Conservation (phyloP, 1,139 yeast genomes). For the Nakaseomyces glabratus region DNA sequence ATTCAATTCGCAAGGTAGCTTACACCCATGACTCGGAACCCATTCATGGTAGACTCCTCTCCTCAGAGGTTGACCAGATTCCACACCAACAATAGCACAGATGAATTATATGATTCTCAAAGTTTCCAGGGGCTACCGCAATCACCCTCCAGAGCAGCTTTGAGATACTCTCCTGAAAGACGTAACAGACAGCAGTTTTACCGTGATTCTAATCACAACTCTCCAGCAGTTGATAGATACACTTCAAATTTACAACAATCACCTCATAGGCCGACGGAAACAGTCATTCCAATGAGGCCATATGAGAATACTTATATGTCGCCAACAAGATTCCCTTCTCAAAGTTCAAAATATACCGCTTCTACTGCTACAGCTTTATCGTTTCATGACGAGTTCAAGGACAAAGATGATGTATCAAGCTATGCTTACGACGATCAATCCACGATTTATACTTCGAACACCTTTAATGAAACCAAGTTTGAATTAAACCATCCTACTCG, state of each 20-base stretch:
- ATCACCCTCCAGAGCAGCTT: conserved; percentile 41
- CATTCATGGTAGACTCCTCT: conserved; percentile 28
- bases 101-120: conserved; percentile 18
- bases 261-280: conserved; percentile 49
- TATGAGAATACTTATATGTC: conserved; percentile 11
- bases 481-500: conserved; percentile 42
- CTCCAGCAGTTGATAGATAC: conserved; percentile 30
- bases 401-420: conserved; percentile 20
- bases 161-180: conserved; percentile 32
- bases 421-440: conserved; percentile 25
- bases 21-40: conserved; percentile 30
- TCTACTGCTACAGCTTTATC: conserved; percentile 24
- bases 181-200: conserved; percentile 26
- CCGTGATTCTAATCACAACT: conserved; percentile 26
- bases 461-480: conserved; percentile 31
- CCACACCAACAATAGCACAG: conserved; percentile 18
- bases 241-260: conserved; percentile 56
- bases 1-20: too few relatives aligned
- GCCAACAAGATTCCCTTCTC: conserved; percentile 16
- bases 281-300: conserved; percentile 38
- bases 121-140: conserved; percentile 29
- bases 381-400: conserved; percentile 19
- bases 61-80: conserved; percentile 22
- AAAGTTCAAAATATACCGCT: conserved; percentile 20
- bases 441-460: conserved; percentile 32